phyloP scores from a whole-genome alignment of 1,284 basidiomycete genomes.

The Cutaneotrichosporon sp. region DNA sequence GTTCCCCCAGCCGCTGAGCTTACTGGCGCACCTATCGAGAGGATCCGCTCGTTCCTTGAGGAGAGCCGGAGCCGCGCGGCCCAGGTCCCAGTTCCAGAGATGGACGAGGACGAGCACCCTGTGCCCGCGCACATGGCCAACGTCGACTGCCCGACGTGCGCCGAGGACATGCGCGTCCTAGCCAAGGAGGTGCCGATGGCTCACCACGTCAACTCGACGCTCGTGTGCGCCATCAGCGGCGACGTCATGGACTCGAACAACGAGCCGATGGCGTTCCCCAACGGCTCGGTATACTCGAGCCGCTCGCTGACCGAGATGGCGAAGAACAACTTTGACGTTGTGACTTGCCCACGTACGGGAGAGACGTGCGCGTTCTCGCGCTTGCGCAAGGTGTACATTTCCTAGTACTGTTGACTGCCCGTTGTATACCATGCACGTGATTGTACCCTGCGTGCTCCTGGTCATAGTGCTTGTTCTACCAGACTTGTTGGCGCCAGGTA shows the following conservation, averaged over 20 bases:
- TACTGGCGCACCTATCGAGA: constrained; percentile 5
- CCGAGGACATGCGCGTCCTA: constrained; percentile 68
- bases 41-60: constrained; percentile 13
- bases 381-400: constrained; percentile 77
- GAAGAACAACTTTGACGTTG: constrained; percentile 64
- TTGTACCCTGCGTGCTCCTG: not conserved
- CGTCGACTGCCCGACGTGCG: constrained; percentile 89
- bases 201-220: constrained; percentile 91
- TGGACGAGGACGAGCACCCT: not conserved
- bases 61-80: not conserved
- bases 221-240: constrained; percentile 86
- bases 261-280: constrained; percentile 85
- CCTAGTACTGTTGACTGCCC: constrained; percentile 13
- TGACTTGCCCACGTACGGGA: constrained; percentile 77
- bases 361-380: constrained; percentile 64
- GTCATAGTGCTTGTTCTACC: not conserved
- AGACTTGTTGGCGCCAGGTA: too few relatives aligned
- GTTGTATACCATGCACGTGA: not conserved
- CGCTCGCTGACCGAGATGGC: constrained; percentile 85
- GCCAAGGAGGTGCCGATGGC: constrained; percentile 85
- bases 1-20: constrained; percentile 15
- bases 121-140: constrained; percentile 62
- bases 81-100: constrained; percentile 8
- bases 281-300: constrained; percentile 87
- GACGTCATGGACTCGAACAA: constrained; percentile 94